Evolutionary conservation across 78 protist species (phyloP).

Genomic region (Dictyostelium purpureum): DNA sequence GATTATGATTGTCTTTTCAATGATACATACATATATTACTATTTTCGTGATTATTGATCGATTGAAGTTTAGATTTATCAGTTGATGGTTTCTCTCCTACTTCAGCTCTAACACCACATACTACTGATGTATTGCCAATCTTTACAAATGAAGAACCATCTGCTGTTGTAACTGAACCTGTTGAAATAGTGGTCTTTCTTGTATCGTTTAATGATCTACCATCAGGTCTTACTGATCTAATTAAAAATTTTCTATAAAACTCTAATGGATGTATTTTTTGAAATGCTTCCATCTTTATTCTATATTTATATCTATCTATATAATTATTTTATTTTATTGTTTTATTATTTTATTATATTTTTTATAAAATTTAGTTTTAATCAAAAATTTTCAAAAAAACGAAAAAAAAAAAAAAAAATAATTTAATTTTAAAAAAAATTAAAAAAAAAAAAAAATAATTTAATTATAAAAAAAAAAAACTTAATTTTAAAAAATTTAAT

Average conservation of each 20-base stretch:
- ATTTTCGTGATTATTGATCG: background rate
- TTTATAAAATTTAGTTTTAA: background rate
- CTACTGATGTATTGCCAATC: slow-evolving; percentile 76
- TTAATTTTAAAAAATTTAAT: too few species aligned
- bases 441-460: background rate
- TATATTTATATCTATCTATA: background rate
- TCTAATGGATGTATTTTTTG: slow-evolving; percentile 82
- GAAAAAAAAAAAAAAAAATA: too few species aligned
- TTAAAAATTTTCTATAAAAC: slow-evolving; percentile 78
- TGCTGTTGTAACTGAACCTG: slow-evolving; percentile 68
- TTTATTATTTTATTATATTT: background rate
- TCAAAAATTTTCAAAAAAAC: too few species aligned
- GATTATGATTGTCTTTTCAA: background rate
- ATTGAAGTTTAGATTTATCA: background rate
- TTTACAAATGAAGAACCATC: slow-evolving; percentile 77
- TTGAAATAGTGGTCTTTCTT: slow-evolving; percentile 48
- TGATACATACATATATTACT: background rate
- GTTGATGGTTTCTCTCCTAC: slow-evolving; percentile 33
- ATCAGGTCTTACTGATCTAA: slow-evolving; percentile 81
- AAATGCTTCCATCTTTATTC: slow-evolving; percentile 78
- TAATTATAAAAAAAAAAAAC: too few species aligned
- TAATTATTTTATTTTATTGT: background rate
- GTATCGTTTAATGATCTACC: slow-evolving; percentile 58
- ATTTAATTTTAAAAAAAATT: too few species aligned
- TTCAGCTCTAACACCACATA: slow-evolving; percentile 74